These are phyloP conservation scores for Taiozyma onychis DNA, from an alignment of 1,139 yeast species.

Conservation along the genomic window DNA sequence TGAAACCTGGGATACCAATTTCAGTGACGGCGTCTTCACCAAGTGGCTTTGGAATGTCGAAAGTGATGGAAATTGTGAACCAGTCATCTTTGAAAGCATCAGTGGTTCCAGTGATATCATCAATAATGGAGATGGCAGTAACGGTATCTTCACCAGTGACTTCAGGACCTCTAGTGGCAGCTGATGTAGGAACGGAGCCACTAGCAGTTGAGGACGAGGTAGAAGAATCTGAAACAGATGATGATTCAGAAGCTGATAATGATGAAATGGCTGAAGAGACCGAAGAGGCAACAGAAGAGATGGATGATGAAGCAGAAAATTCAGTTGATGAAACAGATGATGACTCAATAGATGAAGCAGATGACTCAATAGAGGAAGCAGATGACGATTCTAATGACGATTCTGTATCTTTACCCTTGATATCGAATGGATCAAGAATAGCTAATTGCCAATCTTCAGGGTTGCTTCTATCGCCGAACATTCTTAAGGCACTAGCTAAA, in stretches of 20 bases:
- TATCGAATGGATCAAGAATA: constrained; percentile 6
- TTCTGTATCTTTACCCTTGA: neutral
- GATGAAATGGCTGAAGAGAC: neutral
- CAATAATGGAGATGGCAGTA: neutral
- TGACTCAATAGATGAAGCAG: neutral
- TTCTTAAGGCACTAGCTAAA: constrained; percentile 7
- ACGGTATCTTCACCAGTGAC: neutral
- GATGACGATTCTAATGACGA: neutral
- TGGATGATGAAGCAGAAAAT: neutral
- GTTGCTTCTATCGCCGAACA: constrained; percentile 6
- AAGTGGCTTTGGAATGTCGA: neutral
- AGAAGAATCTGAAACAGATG: neutral
- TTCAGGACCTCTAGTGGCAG: constrained; percentile 1
- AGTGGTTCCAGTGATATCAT: neutral
- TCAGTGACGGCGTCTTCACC: neutral
- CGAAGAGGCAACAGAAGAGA: neutral
- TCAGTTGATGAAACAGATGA: neutral
- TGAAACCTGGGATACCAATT: neutral
- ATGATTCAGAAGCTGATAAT: neutral
- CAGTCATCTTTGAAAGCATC: neutral
- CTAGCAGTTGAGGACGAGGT: neutral
- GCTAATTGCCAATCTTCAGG: constrained; percentile 9
- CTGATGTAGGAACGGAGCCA: neutral
- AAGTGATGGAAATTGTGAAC: neutral
- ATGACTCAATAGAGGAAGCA: neutral